phyloP scores from a whole-genome alignment of 2,329 filamentous ascomycete genomes.

The Cryphonectria radicalis region DNA sequence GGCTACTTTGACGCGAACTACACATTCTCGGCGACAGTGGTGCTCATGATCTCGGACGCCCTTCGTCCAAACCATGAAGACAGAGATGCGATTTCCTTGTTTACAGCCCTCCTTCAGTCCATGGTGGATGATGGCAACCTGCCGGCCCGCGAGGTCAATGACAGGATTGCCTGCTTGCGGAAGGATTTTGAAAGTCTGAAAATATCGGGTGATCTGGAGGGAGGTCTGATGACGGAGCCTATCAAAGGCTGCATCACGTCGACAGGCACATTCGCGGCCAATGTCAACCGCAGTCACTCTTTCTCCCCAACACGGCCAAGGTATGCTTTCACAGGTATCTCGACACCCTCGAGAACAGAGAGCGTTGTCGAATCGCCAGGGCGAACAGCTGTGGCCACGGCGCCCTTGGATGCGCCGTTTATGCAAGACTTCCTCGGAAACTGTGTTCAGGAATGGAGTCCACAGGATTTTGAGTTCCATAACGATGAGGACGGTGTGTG shows the following conservation, averaged over 20 bases:
- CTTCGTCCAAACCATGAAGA: constrained; percentile 33
- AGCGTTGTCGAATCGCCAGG: neutral
- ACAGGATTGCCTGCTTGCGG: constrained; percentile 30
- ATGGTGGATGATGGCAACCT: constrained; percentile 38
- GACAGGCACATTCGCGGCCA: constrained; percentile 19
- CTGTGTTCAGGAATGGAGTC: constrained; percentile 8
- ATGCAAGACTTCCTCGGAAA: constrained; percentile 19
- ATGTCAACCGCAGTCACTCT: constrained; percentile 5
- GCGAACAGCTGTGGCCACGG: neutral
- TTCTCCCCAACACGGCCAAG: neutral
- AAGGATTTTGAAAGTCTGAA: constrained; percentile 28
- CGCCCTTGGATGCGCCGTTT: constrained; percentile 13
- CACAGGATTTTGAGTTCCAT: constrained; percentile 12
- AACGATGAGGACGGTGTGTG: neutral
- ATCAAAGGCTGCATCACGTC: constrained; percentile 12
- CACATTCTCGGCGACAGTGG: constrained; percentile 35
- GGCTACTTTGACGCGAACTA: constrained; percentile 38
- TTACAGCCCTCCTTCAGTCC: constrained; percentile 33
- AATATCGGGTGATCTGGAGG: neutral
- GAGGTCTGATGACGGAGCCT: constrained; percentile 10
- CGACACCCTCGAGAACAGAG: neutral
- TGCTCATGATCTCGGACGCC: constrained; percentile 35
- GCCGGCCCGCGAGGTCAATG: constrained; percentile 35
- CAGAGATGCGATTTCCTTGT: constrained; percentile 32
- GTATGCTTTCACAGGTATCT: neutral